Evolutionary conservation across 2,329 filamentous ascomycete genomes (phyloP), one percentile per base, ranked within the genome.

Genomic region (Monosporascus sp.): DNA sequence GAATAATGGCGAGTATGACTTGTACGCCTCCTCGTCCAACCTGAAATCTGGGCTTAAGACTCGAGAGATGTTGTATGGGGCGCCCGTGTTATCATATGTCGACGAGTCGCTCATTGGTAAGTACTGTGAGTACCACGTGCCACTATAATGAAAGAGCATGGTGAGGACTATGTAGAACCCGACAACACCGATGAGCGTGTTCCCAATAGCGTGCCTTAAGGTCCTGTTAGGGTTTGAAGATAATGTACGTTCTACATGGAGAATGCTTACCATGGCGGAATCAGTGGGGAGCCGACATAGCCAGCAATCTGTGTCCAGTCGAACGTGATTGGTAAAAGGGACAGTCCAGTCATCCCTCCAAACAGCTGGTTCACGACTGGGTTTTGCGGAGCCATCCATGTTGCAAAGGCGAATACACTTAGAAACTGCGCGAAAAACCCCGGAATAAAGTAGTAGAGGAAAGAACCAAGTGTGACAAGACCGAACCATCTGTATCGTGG

Each of bases 231-330:
- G 20, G 17, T 22, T 51, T 18, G 48, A 14, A 11, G 25, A 11
- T 14, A 7, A 5, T 1, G n/a, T n/a, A 38, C 24, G 22, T 17
- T 50, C 22, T 52, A 36, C 7, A 41, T n/a, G 44, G 22, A 17
- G 11, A 31, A 38, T 7, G 9, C 76, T 54, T 65, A 81, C 80
- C 85, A 90, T 5, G 87, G 87, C 3, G 85, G 81, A 49, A 89
- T 85, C 38, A 90, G 70, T 20, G 86, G 87, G 9, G 83, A 87
- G 31, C 81, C 81, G 50, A 87, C 75, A 56, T 82, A 90, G 47
- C 85, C 87, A 3, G 85, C 78, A 50, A 89, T 78, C 60, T 89
- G 85, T 5, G 85, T 86, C 86, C 87, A 90, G 72, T 90, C 87
- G 63, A 90, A 89, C 0, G 86, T 89, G 35, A 90, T 81, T 1